Percentiles rank a stretch among this genome's conserved stretches.
These are phyloP conservation scores for Leccinum fallax DNA, from an alignment of 1,284 basidiomycete species.

Conservation along the genomic window DNA sequence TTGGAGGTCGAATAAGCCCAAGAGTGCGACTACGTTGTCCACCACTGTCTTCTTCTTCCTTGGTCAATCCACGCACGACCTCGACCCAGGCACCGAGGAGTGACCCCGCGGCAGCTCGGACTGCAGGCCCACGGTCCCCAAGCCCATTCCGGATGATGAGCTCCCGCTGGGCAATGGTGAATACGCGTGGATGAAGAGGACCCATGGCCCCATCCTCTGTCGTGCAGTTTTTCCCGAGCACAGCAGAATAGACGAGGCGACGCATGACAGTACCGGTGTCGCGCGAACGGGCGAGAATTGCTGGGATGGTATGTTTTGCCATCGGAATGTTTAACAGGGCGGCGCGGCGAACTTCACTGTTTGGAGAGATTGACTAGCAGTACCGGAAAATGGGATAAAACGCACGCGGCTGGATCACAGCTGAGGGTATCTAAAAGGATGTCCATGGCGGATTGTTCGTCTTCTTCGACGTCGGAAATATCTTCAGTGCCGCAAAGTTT, in stretches of 20 bases:
- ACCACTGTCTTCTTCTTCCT: constrained; percentile 43
- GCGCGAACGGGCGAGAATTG: constrained; percentile 79
- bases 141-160: constrained; percentile 80
- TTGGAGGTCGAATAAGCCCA: constrained; percentile 65
- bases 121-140: constrained; percentile 85
- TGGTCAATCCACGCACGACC: constrained; percentile 50
- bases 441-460: constrained; percentile 65
- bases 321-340: constrained; percentile 82
- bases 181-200: constrained; percentile 65
- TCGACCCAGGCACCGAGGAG: constrained; percentile 83
- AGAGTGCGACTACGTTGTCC: constrained; percentile 57
- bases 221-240: constrained; percentile 44
- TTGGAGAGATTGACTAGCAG: constrained; percentile 1
- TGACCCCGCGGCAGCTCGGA: constrained; percentile 78
- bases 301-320: constrained; percentile 59
- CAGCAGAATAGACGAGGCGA: constrained; percentile 76
- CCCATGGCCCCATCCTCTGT: constrained; percentile 41
- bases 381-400: not conserved
- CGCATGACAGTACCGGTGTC: constrained; percentile 86
- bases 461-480: constrained; percentile 63
- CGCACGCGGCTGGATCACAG: constrained; percentile 81
- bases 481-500: constrained; percentile 84
- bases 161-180: constrained; percentile 80
- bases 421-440: constrained; percentile 74
- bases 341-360: constrained; percentile 88